Conservation (phyloP, 1,284 basidiomycete genomes). For the Irpex rosettiformis region DNA sequence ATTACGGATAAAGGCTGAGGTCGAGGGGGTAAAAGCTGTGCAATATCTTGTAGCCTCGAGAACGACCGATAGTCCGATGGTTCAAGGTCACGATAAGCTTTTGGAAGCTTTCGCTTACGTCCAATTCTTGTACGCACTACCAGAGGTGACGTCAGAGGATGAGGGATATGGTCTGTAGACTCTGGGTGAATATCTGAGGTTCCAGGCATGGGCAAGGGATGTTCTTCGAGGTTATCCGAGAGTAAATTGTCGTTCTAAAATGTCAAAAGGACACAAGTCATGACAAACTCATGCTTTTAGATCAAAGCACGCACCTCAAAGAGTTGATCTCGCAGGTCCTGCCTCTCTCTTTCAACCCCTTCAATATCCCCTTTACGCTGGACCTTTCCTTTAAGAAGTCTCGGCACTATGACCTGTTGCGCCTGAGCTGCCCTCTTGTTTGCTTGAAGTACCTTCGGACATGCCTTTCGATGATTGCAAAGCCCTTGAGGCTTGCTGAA, state of each 20-base stretch:
- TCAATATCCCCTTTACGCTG: background rate
- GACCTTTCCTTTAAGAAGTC: background rate
- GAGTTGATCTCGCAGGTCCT: background rate
- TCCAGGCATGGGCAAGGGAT: background rate
- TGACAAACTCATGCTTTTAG: background rate
- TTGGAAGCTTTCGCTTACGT: background rate
- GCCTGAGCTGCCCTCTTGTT: background rate
- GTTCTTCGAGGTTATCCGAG: background rate
- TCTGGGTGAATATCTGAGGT: background rate
- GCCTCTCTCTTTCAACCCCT: background rate
- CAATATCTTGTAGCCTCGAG: background rate
- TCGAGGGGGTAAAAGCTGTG: background rate
- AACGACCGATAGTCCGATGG: background rate
- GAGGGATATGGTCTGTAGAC: no score
- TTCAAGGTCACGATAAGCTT: background rate
- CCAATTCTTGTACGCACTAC: background rate
- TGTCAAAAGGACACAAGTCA: no score
- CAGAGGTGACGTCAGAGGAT: no score
- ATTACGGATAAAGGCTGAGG: background rate
- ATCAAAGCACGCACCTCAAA: background rate
- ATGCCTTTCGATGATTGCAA: background rate
- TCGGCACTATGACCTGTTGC: background rate
- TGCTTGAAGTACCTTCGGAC: no score
- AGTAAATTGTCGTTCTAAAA: background rate
- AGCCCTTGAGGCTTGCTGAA: background rate